Evolutionary conservation across 768 basidiomycete genomes (phyloP).

Genomic region (Trametes gibbosa): DNA sequence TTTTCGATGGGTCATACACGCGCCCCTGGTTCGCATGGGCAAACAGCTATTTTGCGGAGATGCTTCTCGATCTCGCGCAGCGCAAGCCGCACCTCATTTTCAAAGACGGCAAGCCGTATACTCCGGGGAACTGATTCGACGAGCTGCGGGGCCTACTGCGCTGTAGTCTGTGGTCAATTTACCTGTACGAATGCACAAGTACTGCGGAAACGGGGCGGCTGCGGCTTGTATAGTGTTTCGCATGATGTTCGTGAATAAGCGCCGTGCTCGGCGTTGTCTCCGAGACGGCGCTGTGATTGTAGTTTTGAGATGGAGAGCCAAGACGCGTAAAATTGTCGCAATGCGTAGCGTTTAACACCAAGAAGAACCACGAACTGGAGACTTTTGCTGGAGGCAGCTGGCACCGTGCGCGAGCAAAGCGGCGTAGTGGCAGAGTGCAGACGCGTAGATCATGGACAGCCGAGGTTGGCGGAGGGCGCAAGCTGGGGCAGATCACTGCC

Average conservation of each 20-base stretch:
- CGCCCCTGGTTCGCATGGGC: conserved; percentile 83
- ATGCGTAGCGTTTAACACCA: neutral
- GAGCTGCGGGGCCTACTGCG: neutral
- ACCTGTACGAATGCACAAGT: conserved; percentile 1
- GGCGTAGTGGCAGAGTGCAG: neutral
- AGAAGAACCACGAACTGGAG: neutral
- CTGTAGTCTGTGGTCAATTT: neutral
- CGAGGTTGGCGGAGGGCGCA: conserved; percentile 9
- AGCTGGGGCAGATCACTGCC: conserved; percentile 6
- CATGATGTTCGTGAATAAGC: neutral
- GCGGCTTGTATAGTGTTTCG: neutral
- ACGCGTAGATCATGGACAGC: conserved; percentile 7
- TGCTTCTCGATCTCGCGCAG: conserved; percentile 72
- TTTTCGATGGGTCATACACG: conserved; percentile 59
- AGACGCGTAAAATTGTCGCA: neutral
- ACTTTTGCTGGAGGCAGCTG: too few species aligned
- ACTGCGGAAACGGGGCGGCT: neutral
- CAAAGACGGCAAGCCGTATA: conserved; percentile 52
- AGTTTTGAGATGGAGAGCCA: neutral
- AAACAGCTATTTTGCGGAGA: conserved; percentile 81
- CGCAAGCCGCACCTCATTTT: conserved; percentile 71
- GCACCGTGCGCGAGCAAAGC: neutral
- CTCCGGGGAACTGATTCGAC: conserved; percentile 40
- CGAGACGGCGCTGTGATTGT: neutral
- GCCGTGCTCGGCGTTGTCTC: neutral